Evolutionary conservation across 2,329 filamentous ascomycete species (phyloP), one percentile per base, ranked within the genome.

Genomic region (Salinomyces thailandicus): DNA sequence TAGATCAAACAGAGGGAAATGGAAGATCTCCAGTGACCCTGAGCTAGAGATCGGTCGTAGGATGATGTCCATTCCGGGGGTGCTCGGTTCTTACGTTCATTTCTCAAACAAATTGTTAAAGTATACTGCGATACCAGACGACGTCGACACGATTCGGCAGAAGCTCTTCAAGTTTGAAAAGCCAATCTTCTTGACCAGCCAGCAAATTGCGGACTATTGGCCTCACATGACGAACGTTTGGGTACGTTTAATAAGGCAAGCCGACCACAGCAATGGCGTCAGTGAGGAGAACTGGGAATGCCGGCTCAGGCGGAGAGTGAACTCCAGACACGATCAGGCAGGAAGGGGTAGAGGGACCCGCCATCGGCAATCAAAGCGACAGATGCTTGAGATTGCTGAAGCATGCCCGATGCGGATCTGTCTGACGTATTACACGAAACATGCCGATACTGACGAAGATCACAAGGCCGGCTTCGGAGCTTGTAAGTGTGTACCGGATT

Each of bases 131-230:
- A 33, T 50, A 14, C 45, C 47, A n/a, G 31, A 41, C 22, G 38
- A 47, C 15, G 19, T 52, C 16, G 46, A 50, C 2, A 37, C 27
- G 4, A 36, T 50, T 14, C 37, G 49, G n/a, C 26, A 46, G 6
- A 50, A 50, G 33, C 33, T 52, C 3, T 49, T 46, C 31, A 20
- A 37, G 18, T 26, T 48, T 15, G 44, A 51, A 18, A 13, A 47
- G 31, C 37, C 45, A 2, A 22, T 49, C 1, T 38, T 49, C 3
- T 32, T 50, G 6, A 37, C 44, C 29, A 49, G 46, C 35, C 49
- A 52, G 35, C 44, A 49, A 18, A 49, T 49, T 18, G 42, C 46
- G 2, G 45, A 50, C 35, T 49, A 49, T 31, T 46, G 47, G 41
- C 42, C 43, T 14, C 49, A 52, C 22, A 44, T 52, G 41, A 45